Conservation (phyloP, 164 flowering plant species). For the Amborella trichopoda region DNA sequence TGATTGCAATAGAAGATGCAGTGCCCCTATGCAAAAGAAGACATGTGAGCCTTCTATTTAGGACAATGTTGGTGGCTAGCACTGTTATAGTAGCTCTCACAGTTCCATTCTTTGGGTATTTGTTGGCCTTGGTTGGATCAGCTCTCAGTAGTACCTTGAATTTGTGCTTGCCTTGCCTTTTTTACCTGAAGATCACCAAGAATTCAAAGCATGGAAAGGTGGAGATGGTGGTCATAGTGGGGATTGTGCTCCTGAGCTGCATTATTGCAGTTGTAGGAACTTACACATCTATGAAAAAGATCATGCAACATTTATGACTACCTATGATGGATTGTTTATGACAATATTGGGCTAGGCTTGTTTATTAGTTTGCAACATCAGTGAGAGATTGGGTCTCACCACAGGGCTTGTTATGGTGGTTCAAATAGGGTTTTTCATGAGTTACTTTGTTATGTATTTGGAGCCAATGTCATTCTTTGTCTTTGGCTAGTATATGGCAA, state of each 20-base stretch:
- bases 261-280: not conserved
- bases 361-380: too few relatives aligned
- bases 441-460: too few relatives aligned
- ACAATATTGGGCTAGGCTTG: too few relatives aligned
- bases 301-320: not conserved
- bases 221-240: not conserved
- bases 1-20: not conserved
- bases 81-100: not conserved
- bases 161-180: slow-evolving; percentile 1
- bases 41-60: not conserved
- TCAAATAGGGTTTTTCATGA: too few relatives aligned
- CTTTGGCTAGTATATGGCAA: too few relatives aligned
- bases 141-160: not conserved
- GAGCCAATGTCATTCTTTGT: too few relatives aligned
- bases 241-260: not conserved
- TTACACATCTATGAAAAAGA: not conserved
- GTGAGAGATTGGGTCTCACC: too few relatives aligned
- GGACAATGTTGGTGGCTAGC: slow-evolving; percentile 1
- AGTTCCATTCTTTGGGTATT: slow-evolving; percentile 1
- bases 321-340: too few relatives aligned
- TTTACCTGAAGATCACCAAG: not conserved
- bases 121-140: slow-evolving; percentile 4
- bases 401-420: too few relatives aligned
- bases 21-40: not conserved
- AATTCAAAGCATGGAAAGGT: not conserved